Conservation (phyloP, 805 yeast species). For the Debaryomyces maramus region DNA sequence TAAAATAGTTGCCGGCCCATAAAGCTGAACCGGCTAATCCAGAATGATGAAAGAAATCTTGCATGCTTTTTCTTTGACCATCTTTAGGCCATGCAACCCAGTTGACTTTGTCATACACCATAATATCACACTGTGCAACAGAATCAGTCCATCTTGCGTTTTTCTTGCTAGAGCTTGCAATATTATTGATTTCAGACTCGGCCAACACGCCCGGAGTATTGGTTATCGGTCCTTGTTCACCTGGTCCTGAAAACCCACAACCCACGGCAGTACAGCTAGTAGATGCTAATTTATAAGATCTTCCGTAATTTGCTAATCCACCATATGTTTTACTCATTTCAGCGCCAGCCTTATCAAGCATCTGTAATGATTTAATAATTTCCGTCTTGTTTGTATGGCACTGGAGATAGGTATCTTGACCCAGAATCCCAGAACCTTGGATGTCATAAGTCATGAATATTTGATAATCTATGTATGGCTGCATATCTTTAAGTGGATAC, state of each 20-base stretch:
- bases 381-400: conserved; percentile 16
- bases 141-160: conserved; percentile 12
- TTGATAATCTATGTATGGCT: conserved; percentile 15
- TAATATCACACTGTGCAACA: conserved; percentile 15
- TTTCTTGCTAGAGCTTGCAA: conserved; percentile 10
- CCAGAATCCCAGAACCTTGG: conserved; percentile 14
- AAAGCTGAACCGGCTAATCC: conserved; percentile 18
- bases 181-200: neutral
- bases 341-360: conserved; percentile 20
- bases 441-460: conserved; percentile 20
- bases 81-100: conserved; percentile 18
- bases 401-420: conserved; percentile 3
- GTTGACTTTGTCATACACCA: conserved; percentile 13
- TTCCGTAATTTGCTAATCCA: conserved; percentile 22
- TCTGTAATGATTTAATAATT: conserved; percentile 10
- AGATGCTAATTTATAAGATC: conserved; percentile 12
- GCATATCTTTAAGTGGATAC: conserved; percentile 17
- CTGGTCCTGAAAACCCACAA: conserved; percentile 14
- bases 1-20: conserved; percentile 18
- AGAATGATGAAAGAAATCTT: conserved; percentile 11
- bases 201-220: conserved; percentile 1
- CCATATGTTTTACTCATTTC: conserved; percentile 17
- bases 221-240: neutral
- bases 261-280: conserved; percentile 12
- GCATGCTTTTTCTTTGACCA: conserved; percentile 8